Base-by-base conservation (phyloP, 805 yeast genomes). In the Kodamaea nitidulidarum region DNA sequence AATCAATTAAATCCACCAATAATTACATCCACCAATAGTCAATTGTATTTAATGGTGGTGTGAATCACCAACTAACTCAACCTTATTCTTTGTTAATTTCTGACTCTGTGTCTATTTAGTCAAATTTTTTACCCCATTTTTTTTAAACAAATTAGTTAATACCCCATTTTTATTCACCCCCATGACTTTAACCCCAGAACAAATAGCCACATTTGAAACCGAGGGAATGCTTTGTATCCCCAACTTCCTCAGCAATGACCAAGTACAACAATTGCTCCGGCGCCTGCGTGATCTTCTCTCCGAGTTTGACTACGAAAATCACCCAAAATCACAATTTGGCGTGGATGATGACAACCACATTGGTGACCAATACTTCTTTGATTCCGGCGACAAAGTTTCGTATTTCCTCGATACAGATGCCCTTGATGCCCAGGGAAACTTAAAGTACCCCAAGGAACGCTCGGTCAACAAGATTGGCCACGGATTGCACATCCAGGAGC, bases 391-490 rank as follows among this genome's bases (percentile, higher is more conserved):
- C 50, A 83, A 84, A 44, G 67, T 85, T 4, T 70, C 77, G 2
- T 85, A 63, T 51, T 85, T 84, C 57, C 77, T 84, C 45, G 95
- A 84, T 49, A 76, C 76, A 2, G 85, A 76, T 49, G 88, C 91
- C 0, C 75, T 84, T 46, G 76, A 76, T 46, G 54, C 45, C 8
- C 41, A 60, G 2, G 84, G 84, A n/a, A 49, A 71, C 15, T 63
- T 84, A 45, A 58, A 56, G 17, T 73, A 65, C 50, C 76, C 82
- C 7, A 68, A 79, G 43, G 72, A 73, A 20, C 60, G 58, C 44
- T 75, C 90, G 1, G 70, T 85, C 52, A 85, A 85, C 60, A 85
- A 85, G 60, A 78, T 85, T 30, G 95, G 93, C 4, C 95, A 85
- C 52, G 87, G 85, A 1, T 56, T 85, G 11, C 95, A 85, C 51